Evolutionary conservation across 108 stramenopile species (phyloP), one percentile per base, ranked within the genome.

Genomic region (Nitzschia sp.): DNA sequence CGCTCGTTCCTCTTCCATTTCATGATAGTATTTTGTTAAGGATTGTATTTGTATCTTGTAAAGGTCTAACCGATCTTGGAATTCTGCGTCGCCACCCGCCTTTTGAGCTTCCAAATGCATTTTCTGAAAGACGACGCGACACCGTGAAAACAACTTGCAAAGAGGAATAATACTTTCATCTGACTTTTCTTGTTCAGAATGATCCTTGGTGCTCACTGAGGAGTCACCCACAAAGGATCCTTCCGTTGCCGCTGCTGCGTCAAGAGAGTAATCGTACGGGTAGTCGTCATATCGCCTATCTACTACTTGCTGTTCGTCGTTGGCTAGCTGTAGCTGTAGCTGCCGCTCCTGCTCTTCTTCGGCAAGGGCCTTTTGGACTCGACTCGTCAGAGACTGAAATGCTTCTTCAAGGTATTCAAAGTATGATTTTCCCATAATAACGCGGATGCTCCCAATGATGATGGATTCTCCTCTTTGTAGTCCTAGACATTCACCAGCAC

Each of bases 381-480:
- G 45, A 31, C 69, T 71, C 21, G 69, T 48, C 26, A 71, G 28
- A 16, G 58, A 44, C 47, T 71, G 69, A 16, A 62, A 71, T 6
- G 58, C 69, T 33, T 71, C 69, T 34, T 71, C 69, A n/a, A 71
- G 47, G 36, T 61, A 71, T 61, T 71, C 69, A 62, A 71, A 71
- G 52, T 71, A 71, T 26, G 36, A 35, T 13, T 71, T 68, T 6
- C 38, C 38, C 38, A 41, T 41, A 13, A 9, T 41, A 13, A 41
- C 13, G 38, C 13, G 38, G 13, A 9, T 41, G 38, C n/a, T n/a
- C n/a, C n/a, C n/a, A n/a, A n/a, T n/a, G n/a, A n/a, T n/a, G n/a
- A n/a, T n/a, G n/a, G n/a, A n/a, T n/a, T n/a, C n/a, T n/a, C n/a
- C n/a, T n/a, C n/a, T n/a, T n/a, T n/a, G n/a, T n/a, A n/a, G n/a